phyloP scores from a whole-genome alignment of 2,329 filamentous ascomycete genomes.

The Pseudocercospora pini-densiflorae region DNA sequence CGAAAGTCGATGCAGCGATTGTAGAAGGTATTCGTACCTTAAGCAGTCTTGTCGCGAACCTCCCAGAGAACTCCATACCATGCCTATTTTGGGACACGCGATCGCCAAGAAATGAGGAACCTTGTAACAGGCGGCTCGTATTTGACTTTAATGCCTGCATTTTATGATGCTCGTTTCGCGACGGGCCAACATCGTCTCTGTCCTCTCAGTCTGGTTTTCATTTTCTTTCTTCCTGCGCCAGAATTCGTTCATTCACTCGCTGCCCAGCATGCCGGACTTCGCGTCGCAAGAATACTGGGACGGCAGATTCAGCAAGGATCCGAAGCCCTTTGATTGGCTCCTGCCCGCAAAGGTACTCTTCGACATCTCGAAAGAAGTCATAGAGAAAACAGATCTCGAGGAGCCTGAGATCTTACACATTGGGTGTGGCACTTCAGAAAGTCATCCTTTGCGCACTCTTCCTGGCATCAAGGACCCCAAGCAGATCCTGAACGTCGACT shows the following conservation, averaged over 20 bases:
- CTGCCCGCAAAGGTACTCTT: slow-evolving; percentile 24
- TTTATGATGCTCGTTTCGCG: not conserved
- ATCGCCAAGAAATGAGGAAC: not conserved
- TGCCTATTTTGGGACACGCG: not conserved
- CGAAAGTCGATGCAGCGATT: no score
- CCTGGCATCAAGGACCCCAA: slow-evolving; percentile 19
- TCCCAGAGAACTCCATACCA: no score
- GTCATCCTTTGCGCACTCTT: slow-evolving; percentile 20
- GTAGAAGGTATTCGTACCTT: no score
- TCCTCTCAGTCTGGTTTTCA: not conserved
- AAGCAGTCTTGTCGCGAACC: no score
- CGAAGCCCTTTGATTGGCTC: slow-evolving; percentile 29
- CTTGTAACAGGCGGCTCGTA: not conserved
- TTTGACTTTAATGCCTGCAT: slow-evolving; percentile 1
- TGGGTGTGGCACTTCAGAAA: slow-evolving; percentile 29
- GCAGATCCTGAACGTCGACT: slow-evolving; percentile 32
- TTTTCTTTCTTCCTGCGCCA: not conserved
- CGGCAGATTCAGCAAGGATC: slow-evolving; percentile 24
- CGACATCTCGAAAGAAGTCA: slow-evolving; percentile 25
- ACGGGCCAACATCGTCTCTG: not conserved
- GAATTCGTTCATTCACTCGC: not conserved
- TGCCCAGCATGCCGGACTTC: slow-evolving; percentile 28
- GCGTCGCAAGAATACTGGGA: slow-evolving; percentile 31
- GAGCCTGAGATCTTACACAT: slow-evolving; percentile 28
- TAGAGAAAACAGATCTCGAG: slow-evolving; percentile 20